Base-by-base conservation (phyloP, 2,329 filamentous ascomycete genomes). In the Rhynchosporium secalis region DNA sequence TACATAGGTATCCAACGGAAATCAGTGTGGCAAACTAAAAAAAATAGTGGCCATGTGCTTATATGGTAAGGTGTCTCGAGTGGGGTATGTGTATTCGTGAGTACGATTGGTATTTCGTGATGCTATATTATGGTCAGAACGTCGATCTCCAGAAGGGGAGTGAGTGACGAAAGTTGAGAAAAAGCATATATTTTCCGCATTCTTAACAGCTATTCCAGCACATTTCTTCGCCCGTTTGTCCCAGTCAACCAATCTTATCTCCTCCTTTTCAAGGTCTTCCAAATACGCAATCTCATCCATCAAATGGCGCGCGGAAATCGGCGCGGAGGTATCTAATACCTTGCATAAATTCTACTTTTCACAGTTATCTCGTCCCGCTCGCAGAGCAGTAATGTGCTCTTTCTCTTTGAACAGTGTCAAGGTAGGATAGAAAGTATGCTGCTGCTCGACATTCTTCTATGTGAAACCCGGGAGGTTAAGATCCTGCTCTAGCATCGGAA, bases 381-480 rank as follows among this genome's bases (percentile, higher is more conserved):
- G 69, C 2, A 76, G 69, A 9, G 62, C 69, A 1, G 68, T 62
- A 8, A 77, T 55, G 64, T 79, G 79, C 4, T 49, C 64, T 15
- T 65, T 65, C 20, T 20, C 20, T 20, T 20, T 20, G 33, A 76
- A 76, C 0, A 56, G 56, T 0, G 72, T 67, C 3, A 80, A 59
- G 0, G 77, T 77, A 0, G 66, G 67, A 15, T 75, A 71, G 61
- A 81, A 80, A 1, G 70, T 68, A 8, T 72, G 69, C 63, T 80
- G 78, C 58, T 81, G 77, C 20, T 74, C 73, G 3, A 79, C 69
- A 63, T 78, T 80, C 49, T 62, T 67, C 13, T 77, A 75, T 77
- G 80, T 79, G 29, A 78, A 63, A 0, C 75, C 75, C 45, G 70
- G 66, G 10, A 75, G 72, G 0, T 74, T 76, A 3, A 72, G 64